Conservation (phyloP, 352 stramenopile species). For the Pythium sp. region DNA sequence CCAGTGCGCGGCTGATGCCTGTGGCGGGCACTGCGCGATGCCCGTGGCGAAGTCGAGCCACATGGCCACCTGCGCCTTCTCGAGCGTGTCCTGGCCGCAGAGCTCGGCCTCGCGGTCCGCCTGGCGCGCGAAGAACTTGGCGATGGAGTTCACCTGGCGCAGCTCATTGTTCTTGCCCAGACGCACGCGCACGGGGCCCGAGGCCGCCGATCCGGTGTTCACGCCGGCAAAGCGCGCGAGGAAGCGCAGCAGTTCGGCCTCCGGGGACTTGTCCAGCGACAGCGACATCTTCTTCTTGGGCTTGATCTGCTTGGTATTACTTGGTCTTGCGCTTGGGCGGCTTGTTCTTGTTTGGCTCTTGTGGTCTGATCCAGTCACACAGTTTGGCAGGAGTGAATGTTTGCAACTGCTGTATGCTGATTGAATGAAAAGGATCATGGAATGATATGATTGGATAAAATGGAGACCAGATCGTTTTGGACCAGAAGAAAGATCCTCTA, state of each 20-base stretch:
- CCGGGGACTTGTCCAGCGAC: slow-evolving; percentile 71
- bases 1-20: slow-evolving; percentile 48
- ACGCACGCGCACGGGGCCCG: slow-evolving; percentile 69
- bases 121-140: slow-evolving; percentile 70
- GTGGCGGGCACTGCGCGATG: slow-evolving; percentile 37
- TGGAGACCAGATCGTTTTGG: not conserved
- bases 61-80: slow-evolving; percentile 74
- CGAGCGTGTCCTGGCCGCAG: slow-evolving; percentile 49
- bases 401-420: not conserved
- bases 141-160: slow-evolving; percentile 71
- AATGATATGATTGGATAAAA: not conserved
- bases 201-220: slow-evolving; percentile 64
- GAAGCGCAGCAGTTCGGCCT: slow-evolving; percentile 80
- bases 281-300: slow-evolving; percentile 54
- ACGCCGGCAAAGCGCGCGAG: slow-evolving; percentile 79
- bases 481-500: not conserved
- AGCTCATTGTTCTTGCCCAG: slow-evolving; percentile 71
- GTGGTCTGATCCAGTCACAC: slow-evolving; percentile 3
- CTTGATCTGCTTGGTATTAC: too few species aligned
- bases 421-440: not conserved
- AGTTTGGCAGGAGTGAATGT: not conserved
- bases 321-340: not conserved
- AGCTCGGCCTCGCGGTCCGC: slow-evolving; percentile 75
- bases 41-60: slow-evolving; percentile 68
- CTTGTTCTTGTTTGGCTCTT: not conserved